Conservation (phyloP, 495 filamentous ascomycete species). For the Lasiosphaeria hispida region DNA sequence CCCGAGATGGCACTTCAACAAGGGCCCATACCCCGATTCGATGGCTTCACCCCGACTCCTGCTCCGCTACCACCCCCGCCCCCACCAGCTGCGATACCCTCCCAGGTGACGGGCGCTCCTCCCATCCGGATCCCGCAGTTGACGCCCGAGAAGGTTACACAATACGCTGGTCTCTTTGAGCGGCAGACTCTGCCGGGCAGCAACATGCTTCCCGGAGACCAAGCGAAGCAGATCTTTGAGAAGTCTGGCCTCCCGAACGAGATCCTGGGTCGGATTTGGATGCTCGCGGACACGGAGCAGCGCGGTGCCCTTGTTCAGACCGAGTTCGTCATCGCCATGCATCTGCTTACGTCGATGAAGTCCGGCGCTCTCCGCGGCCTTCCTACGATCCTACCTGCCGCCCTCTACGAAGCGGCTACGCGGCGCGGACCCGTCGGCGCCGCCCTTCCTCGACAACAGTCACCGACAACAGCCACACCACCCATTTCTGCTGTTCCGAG, state of each 20-base stretch:
- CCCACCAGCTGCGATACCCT: constrained; percentile 55
- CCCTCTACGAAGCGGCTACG: constrained; percentile 87
- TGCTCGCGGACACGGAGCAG: constrained; percentile 87
- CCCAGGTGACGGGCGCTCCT: constrained; percentile 62
- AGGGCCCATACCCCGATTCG: constrained; percentile 89
- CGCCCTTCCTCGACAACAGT: constrained; percentile 31
- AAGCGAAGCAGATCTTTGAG: constrained; percentile 92
- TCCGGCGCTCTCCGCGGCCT: constrained; percentile 74
- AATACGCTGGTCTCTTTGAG: constrained; percentile 84
- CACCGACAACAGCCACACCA: constrained; percentile 33
- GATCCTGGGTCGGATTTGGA: constrained; percentile 89
- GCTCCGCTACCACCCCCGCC: constrained; percentile 40
- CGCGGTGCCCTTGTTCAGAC: constrained; percentile 83
- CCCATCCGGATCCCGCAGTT: constrained; percentile 88
- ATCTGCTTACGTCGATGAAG: constrained; percentile 87
- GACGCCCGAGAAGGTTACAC: constrained; percentile 81
- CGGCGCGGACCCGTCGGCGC: constrained; percentile 59
- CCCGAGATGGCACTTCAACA: constrained; percentile 69
- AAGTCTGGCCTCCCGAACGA: constrained; percentile 88
- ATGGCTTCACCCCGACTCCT: constrained; percentile 60
- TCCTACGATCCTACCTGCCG: constrained; percentile 77
- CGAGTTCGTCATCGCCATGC: constrained; percentile 98
- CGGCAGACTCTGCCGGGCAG: constrained; percentile 77
- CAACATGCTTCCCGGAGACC: constrained; percentile 76
- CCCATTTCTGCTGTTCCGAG: constrained; percentile 44